Conservation (phyloP, 805 yeast genomes). For the Candida ponderosae region DNA sequence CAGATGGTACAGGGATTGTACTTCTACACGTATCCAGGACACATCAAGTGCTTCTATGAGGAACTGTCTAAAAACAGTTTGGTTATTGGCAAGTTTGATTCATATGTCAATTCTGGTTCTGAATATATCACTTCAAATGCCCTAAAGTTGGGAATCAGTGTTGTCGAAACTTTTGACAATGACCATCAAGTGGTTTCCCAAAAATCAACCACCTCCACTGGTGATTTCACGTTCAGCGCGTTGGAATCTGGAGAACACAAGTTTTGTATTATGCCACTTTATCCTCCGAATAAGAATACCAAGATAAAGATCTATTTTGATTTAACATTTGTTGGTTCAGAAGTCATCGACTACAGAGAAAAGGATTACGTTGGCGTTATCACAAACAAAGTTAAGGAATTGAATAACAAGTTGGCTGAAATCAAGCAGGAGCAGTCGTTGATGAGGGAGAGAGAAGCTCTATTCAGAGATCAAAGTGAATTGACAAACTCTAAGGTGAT, state of each 20-base stretch:
- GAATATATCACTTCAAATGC: slow-evolving; percentile 44
- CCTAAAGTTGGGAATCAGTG: slow-evolving; percentile 57
- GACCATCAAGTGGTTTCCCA: slow-evolving; percentile 73
- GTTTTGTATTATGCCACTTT: slow-evolving; percentile 61
- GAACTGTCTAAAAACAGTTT: slow-evolving; percentile 73
- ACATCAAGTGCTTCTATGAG: slow-evolving; percentile 76
- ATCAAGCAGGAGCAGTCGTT: slow-evolving; percentile 59
- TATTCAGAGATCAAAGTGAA: slow-evolving; percentile 74
- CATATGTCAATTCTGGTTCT: slow-evolving; percentile 42
- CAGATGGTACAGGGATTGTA: slow-evolving; percentile 35
- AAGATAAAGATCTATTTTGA: slow-evolving; percentile 68
- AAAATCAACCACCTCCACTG: slow-evolving; percentile 42
- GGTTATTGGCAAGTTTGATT: slow-evolving; percentile 71
- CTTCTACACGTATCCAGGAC: slow-evolving; percentile 71
- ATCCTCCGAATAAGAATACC: slow-evolving; percentile 27
- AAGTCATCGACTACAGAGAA: slow-evolving; percentile 53
- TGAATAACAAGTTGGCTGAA: slow-evolving; percentile 49
- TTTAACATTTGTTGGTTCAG: slow-evolving; percentile 60
- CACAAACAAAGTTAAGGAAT: slow-evolving; percentile 44
- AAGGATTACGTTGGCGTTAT: slow-evolving; percentile 45
- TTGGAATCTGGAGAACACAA: slow-evolving; percentile 79
- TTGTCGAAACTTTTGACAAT: slow-evolving; percentile 78
- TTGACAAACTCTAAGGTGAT: slow-evolving; percentile 65
- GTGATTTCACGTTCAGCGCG: slow-evolving; percentile 76
- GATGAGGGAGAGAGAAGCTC: slow-evolving; percentile 62